These are phyloP conservation scores for Stenogyne calaminthoides DNA, from an alignment of 305 asterid genomes.

Conservation along the genomic window DNA sequence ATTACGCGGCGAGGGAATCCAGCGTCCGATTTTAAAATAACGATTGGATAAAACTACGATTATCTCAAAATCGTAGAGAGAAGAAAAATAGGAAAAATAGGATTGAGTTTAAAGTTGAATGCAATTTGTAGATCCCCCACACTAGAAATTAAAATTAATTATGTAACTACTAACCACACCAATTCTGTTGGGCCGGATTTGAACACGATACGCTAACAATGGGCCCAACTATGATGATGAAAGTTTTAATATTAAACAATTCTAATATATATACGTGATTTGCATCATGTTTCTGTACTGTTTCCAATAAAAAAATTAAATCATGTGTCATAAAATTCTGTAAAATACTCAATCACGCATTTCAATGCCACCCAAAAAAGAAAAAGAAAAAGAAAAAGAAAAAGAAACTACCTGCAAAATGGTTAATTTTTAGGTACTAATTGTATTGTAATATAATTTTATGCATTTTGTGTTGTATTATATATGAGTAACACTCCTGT, in stretches of 20 bases:
- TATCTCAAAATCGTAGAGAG: constrained; percentile 17
- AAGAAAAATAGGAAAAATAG: background rate
- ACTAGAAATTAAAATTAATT: background rate
- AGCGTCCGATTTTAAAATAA: background rate
- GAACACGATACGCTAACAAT: constrained; percentile 36
- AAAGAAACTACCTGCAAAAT: no score
- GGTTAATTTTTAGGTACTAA: no score
- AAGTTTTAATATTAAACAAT: no score
- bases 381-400: no score
- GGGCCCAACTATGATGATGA: constrained; percentile 34
- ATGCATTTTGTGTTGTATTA: no score
- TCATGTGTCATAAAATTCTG: no score
- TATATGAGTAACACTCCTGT: no score
- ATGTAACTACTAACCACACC: background rate
- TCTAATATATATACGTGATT: background rate
- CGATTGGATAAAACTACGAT: background rate
- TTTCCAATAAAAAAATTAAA: background rate
- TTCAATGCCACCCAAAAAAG: no score
- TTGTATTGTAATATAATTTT: no score
- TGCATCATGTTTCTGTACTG: background rate
- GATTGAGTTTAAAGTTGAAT: constrained; percentile 20
- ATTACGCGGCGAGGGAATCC: constrained; percentile 40
- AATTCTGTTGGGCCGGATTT: constrained; percentile 17
- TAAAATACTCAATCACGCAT: no score
- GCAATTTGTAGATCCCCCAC: background rate